Conservation (phyloP, 345 rosid genomes). For the Eucalyptus marginata region DNA sequence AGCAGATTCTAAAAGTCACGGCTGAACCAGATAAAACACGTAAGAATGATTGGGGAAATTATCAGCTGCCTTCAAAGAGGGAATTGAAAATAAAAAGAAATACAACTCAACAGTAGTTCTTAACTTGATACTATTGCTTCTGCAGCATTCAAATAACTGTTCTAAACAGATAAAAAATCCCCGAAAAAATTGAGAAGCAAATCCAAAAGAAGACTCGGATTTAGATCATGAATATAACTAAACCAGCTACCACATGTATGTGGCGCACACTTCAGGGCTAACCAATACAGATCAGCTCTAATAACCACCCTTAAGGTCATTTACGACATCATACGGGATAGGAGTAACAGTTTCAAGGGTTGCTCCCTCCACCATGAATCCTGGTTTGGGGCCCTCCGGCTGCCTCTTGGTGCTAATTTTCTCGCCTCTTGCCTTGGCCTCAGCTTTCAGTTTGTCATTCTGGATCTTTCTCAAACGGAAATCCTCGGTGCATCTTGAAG, state of each 20-base stretch:
- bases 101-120: background rate
- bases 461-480: slow-evolving; percentile 39
- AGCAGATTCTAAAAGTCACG: background rate
- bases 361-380: slow-evolving; percentile 66
- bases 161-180: background rate
- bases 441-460: slow-evolving; percentile 58
- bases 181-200: background rate
- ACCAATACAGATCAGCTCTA: slow-evolving; percentile 2
- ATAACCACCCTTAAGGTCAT: slow-evolving; percentile 74
- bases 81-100: background rate
- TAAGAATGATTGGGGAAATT: background rate
- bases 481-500: slow-evolving; percentile 63
- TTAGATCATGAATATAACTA: background rate
- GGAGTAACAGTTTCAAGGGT: slow-evolving; percentile 64
- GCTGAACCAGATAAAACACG: background rate
- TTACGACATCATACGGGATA: slow-evolving; percentile 68
- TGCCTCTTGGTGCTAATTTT: slow-evolving; percentile 65
- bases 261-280: background rate
- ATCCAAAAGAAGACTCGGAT: background rate
- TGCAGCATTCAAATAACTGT: background rate
- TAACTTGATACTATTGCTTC: background rate
- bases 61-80: background rate
- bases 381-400: slow-evolving; percentile 64
- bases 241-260: background rate
- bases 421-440: slow-evolving; percentile 52